These are phyloP conservation scores for Debaryomyces coudertii DNA, from an alignment of 1,139 yeast species.

Conservation along the genomic window DNA sequence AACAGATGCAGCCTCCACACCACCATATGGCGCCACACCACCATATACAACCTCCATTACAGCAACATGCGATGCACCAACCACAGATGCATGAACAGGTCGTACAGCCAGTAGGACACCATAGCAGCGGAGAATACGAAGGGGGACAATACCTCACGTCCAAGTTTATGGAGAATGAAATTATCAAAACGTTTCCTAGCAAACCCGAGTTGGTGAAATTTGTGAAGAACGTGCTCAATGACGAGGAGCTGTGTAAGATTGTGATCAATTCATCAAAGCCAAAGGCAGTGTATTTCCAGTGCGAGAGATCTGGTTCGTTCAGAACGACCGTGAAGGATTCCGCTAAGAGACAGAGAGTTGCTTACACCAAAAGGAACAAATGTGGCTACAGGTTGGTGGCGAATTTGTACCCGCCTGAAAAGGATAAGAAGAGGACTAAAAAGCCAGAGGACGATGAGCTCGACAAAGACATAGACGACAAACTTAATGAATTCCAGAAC, in stretches of 20 bases:
- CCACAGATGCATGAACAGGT: slow-evolving; percentile 19
- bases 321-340: slow-evolving; percentile 55
- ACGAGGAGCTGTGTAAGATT: slow-evolving; percentile 51
- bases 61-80: slow-evolving; percentile 19
- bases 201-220: slow-evolving; percentile 47
- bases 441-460: slow-evolving; percentile 23
- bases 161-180: slow-evolving; percentile 46
- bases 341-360: slow-evolving; percentile 51
- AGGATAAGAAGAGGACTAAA: slow-evolving; percentile 38
- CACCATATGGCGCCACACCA: slow-evolving; percentile 22
- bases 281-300: slow-evolving; percentile 54
- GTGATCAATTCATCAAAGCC: slow-evolving; percentile 54
- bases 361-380: slow-evolving; percentile 54
- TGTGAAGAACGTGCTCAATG: slow-evolving; percentile 46
- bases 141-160: slow-evolving; percentile 25
- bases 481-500: slow-evolving; percentile 24
- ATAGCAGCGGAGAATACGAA: slow-evolving; percentile 14
- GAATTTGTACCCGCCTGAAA: slow-evolving; percentile 48
- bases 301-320: slow-evolving; percentile 52
- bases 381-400: slow-evolving; percentile 55
- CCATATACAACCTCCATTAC: slow-evolving; percentile 24
- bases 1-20: slow-evolving; percentile 10
- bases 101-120: slow-evolving; percentile 11
- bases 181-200: slow-evolving; percentile 47
- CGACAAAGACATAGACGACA: slow-evolving; percentile 30